Percentiles rank a stretch among this genome's conserved stretches.
These are phyloP conservation scores for Apiospora malaysiana DNA, from an alignment of 2,329 filamentous ascomycete species.

Conservation along the genomic window DNA sequence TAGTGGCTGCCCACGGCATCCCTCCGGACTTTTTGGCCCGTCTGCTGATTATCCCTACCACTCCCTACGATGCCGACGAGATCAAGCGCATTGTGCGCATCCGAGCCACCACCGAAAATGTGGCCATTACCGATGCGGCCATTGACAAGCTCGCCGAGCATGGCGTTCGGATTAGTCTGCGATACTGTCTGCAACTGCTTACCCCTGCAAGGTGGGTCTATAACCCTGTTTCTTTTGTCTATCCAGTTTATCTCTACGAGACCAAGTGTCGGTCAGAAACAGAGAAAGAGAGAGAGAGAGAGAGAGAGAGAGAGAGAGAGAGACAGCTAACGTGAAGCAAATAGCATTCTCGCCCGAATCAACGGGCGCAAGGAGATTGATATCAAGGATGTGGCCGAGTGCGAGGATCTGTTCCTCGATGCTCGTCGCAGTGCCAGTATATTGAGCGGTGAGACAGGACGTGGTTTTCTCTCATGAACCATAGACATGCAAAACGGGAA, in stretches of 20 bases:
- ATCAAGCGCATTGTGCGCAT: slow-evolving; percentile 92
- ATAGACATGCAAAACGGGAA: slow-evolving; percentile 26
- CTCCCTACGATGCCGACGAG: slow-evolving; percentile 85
- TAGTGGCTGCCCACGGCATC: slow-evolving; percentile 89
- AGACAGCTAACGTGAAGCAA: slow-evolving; percentile 37
- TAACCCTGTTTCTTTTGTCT: slow-evolving; percentile 30
- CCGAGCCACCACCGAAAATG: slow-evolving; percentile 80
- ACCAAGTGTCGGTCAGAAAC: slow-evolving; percentile 11
- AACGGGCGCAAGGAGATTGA: slow-evolving; percentile 80
- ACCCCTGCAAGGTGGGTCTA: slow-evolving; percentile 75
- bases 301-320: slow-evolving; percentile 30
- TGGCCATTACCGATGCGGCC: slow-evolving; percentile 80
- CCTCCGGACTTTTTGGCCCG: slow-evolving; percentile 92
- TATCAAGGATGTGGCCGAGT: slow-evolving; percentile 78
- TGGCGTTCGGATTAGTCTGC: slow-evolving; percentile 85
- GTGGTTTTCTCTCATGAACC: slow-evolving; percentile 67
- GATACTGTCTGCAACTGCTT: slow-evolving; percentile 92
- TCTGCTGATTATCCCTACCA: slow-evolving; percentile 94
- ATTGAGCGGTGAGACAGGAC: slow-evolving; percentile 66
- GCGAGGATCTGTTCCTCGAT: slow-evolving; percentile 84
- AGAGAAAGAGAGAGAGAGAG: neutral
- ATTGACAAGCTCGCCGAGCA: slow-evolving; percentile 86
- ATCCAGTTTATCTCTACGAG: slow-evolving; percentile 12
- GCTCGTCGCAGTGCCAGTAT: slow-evolving; percentile 78
- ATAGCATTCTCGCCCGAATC: slow-evolving; percentile 84